phyloP scores from a whole-genome alignment of 2,329 filamentous ascomycete species.

The Aspergillus neoniger region DNA sequence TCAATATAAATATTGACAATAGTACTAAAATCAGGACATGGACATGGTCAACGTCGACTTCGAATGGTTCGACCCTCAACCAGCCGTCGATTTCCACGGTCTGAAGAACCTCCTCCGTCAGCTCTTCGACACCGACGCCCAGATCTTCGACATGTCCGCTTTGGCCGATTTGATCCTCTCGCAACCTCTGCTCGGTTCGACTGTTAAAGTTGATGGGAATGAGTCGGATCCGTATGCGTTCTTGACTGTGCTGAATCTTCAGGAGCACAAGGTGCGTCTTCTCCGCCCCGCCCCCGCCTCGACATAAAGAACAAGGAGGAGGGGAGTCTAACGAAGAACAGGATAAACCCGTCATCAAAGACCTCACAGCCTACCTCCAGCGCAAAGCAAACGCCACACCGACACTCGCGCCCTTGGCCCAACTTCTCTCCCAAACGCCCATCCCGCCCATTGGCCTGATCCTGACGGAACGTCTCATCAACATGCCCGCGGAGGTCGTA shows the following conservation, averaged over 20 bases:
- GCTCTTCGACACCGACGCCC: slow-evolving; percentile 84
- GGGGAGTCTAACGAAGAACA: slow-evolving; percentile 26
- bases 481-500: slow-evolving; percentile 90
- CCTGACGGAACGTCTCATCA: slow-evolving; percentile 90
- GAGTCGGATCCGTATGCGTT: slow-evolving; percentile 92
- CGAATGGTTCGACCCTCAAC: slow-evolving; percentile 96
- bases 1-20: not conserved
- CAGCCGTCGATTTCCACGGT: slow-evolving; percentile 90
- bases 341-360: slow-evolving; percentile 70
- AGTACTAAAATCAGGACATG: slow-evolving; percentile 61
- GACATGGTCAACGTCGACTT: slow-evolving; percentile 95
- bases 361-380: slow-evolving; percentile 70
- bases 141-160: slow-evolving; percentile 82
- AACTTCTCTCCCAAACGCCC: slow-evolving; percentile 58
- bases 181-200: slow-evolving; percentile 86
- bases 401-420: slow-evolving; percentile 58
- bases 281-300: not conserved
- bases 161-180: slow-evolving; percentile 83
- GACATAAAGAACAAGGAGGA: no score
- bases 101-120: slow-evolving; percentile 87
- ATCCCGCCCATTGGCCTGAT: slow-evolving; percentile 74
- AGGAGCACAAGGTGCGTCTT: slow-evolving; percentile 64
- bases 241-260: slow-evolving; percentile 81
- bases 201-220: slow-evolving; percentile 95
- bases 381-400: slow-evolving; percentile 55